Evolutionary conservation across 2,329 filamentous ascomycete genomes (phyloP).

Genomic region (Pseudogymnoascus sp.): DNA sequence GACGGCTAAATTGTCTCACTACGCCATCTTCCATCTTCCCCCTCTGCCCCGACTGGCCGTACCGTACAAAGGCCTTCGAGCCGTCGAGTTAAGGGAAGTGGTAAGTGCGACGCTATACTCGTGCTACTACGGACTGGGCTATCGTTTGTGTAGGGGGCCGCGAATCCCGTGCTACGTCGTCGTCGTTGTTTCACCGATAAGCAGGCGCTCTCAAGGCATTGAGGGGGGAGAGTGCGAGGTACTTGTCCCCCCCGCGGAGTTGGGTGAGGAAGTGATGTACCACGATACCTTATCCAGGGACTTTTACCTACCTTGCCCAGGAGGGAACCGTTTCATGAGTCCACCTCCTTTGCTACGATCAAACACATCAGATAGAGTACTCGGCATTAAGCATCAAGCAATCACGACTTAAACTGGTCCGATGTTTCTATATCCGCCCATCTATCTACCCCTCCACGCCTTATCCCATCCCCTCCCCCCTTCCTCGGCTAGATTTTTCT

Average conservation of each 20-base stretch:
- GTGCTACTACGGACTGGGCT: not conserved
- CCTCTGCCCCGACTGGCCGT: not conserved
- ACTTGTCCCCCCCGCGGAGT: not conserved
- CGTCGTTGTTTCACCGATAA: slow-evolving; percentile 6
- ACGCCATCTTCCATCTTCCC: not conserved
- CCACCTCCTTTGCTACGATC: not conserved
- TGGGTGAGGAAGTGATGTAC: not conserved
- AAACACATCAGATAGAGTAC: slow-evolving; percentile 12
- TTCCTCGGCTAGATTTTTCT: not conserved
- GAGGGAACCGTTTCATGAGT: not conserved
- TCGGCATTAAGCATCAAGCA: not conserved
- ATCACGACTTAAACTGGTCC: slow-evolving; percentile 7
- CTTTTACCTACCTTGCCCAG: not conserved
- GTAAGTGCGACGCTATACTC: not conserved
- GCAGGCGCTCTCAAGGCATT: not conserved
- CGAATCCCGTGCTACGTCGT: slow-evolving; percentile 8
- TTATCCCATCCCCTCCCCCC: not conserved
- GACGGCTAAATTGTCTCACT: slow-evolving; percentile 1
- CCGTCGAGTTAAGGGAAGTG: not conserved
- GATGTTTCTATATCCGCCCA: not conserved
- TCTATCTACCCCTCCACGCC: not conserved
- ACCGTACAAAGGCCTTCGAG: not conserved
- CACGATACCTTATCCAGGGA: not conserved
- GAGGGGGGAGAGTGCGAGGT: not conserved
- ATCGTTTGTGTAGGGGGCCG: not conserved